Conservation (phyloP, 192 early-diverging fungal species). For the Coemansia sp. region DNA sequence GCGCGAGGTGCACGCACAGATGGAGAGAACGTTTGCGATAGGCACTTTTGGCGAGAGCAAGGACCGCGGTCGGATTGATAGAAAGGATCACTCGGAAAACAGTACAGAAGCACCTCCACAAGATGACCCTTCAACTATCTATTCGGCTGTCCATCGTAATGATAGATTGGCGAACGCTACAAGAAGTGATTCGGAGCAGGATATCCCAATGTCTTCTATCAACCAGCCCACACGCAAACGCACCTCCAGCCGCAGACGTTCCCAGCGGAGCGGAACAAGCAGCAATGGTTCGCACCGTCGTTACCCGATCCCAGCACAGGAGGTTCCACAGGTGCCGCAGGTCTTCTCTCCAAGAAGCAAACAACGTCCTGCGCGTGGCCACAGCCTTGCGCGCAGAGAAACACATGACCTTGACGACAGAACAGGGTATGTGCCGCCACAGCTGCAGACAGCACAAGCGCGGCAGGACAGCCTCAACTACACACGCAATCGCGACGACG, state of each 20-base stretch:
- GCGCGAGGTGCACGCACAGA: slow-evolving; percentile 43
- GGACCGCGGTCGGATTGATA: slow-evolving; percentile 10
- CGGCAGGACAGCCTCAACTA: slow-evolving; percentile 4
- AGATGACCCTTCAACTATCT: not conserved
- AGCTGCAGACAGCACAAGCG: not conserved
- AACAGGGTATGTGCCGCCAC: not conserved
- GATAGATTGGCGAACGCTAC: not conserved
- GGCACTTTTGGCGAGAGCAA: slow-evolving; percentile 38
- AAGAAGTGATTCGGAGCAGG: not conserved
- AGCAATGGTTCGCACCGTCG: not conserved
- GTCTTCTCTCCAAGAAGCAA: not conserved
- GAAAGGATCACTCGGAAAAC: slow-evolving; percentile 13
- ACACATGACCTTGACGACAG: not conserved
- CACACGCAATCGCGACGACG: not conserved
- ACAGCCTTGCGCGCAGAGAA: not conserved
- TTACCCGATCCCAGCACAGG: not conserved
- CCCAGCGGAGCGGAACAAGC: not conserved
- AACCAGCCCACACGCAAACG: slow-evolving; percentile 11
- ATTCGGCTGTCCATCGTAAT: not conserved
- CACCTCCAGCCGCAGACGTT: slow-evolving; percentile 1
- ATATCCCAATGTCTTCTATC: not conserved
- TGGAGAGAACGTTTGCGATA: slow-evolving; percentile 26
- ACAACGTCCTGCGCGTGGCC: not conserved
- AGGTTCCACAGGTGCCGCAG: slow-evolving; percentile 1
- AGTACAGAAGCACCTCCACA: not conserved